Conservation (phyloP, 352 stramenopile species). For the Pelagophyceae sp. region DNA sequence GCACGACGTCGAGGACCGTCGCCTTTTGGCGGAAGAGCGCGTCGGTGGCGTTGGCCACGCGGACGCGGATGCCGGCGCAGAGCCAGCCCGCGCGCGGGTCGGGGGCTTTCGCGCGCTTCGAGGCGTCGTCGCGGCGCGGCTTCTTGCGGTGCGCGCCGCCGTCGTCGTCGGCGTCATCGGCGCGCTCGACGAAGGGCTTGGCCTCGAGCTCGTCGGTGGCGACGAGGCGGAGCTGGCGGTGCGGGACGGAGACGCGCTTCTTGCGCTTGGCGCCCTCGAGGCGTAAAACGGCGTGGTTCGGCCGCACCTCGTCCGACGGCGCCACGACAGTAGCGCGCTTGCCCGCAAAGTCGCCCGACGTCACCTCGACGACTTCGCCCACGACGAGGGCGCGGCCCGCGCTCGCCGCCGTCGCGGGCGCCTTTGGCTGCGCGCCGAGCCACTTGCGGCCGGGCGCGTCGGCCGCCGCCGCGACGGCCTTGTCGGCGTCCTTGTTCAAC, state of each 20-base stretch:
- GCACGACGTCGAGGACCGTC: slow-evolving; percentile 47
- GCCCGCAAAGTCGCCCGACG: background rate
- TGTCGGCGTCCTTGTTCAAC: slow-evolving; percentile 7
- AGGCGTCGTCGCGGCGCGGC: slow-evolving; percentile 34
- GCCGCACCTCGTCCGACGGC: background rate
- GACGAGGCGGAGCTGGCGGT: background rate
- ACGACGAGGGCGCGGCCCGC: background rate
- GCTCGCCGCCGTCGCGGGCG: background rate
- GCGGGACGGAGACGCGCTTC: background rate
- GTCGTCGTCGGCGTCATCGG: slow-evolving; percentile 34
- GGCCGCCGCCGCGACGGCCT: background rate
- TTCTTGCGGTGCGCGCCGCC: slow-evolving; percentile 34
- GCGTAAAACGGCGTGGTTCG: background rate
- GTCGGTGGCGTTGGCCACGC: slow-evolving; percentile 37
- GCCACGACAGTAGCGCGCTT: background rate
- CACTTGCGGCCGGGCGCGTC: background rate
- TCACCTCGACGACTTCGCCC: background rate
- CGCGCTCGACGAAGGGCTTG: background rate
- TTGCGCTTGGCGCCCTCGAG: background rate
- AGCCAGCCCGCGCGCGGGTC: slow-evolving; percentile 40
- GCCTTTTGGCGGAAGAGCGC: slow-evolving; percentile 47
- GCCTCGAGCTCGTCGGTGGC: background rate
- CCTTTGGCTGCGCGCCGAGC: background rate
- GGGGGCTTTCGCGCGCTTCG: too few species aligned
- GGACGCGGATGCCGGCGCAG: slow-evolving; percentile 51